Conservation (phyloP, 164 flowering plant genomes). For the Umbellularia californica region DNA sequence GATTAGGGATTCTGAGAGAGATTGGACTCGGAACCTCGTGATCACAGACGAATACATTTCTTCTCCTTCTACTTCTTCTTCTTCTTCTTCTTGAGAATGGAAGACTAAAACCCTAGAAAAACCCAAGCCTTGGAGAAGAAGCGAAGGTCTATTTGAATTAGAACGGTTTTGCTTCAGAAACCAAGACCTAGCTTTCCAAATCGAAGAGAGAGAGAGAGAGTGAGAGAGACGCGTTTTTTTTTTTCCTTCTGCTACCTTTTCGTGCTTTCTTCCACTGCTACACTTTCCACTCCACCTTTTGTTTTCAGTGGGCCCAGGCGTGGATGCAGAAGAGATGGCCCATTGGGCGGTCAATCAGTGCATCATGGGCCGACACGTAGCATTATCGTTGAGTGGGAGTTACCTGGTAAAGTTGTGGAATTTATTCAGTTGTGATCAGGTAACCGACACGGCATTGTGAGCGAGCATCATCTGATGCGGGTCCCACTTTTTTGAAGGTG, state of each 20-base stretch:
- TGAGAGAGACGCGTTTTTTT: slow-evolving; percentile 6
- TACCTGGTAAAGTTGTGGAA: too few relatives aligned
- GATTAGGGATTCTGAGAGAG: slow-evolving; percentile 14
- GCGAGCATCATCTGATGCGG: too few relatives aligned
- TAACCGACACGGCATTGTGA: too few relatives aligned
- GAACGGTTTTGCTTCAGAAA: background rate
- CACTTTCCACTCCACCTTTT: background rate
- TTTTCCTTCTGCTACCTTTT: background rate
- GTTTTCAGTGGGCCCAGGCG: background rate
- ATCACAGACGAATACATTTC: background rate
- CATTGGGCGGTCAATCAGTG: too few relatives aligned
- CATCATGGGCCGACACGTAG: too few relatives aligned
- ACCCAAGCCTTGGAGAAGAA: background rate
- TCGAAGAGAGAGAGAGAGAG: background rate
- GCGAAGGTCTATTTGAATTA: background rate
- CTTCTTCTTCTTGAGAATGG: too few relatives aligned
- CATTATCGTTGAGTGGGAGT: too few relatives aligned
- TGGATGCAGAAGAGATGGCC: background rate
- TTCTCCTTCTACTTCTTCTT: too few relatives aligned
- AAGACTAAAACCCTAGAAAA: background rate
- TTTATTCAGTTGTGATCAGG: too few relatives aligned
- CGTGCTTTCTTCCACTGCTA: background rate
- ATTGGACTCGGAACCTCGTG: background rate
- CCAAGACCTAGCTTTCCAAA: slow-evolving; percentile 4
- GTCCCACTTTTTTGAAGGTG: too few relatives aligned